Evolutionary conservation across 139 green algal genomes (phyloP).

Genomic region (Chlamydomonas eustigma): DNA sequence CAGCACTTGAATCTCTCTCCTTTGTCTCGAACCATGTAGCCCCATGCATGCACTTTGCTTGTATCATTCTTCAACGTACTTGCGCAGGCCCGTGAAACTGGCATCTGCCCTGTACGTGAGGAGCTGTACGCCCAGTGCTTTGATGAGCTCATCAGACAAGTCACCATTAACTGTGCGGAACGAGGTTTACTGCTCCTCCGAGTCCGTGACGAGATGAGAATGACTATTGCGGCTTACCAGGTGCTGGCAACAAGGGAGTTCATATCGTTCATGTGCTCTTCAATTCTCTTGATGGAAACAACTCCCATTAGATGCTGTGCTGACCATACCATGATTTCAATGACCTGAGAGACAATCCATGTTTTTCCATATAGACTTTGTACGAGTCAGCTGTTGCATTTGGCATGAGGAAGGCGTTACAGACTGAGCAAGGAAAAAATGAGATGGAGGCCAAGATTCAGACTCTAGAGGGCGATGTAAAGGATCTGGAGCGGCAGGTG

Average conservation of each 20-base stretch:
- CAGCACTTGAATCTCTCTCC: too few species aligned
- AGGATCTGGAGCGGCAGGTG: constrained; percentile 71
- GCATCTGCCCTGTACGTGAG: constrained; percentile 85
- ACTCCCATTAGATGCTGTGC: too few species aligned
- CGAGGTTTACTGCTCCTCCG: constrained; percentile 74
- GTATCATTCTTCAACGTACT: neutral
- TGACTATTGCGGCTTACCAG: constrained; percentile 78
- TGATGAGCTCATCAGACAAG: constrained; percentile 75
- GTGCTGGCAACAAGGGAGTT: constrained; percentile 18
- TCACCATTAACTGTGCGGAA: constrained; percentile 87
- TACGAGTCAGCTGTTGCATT: constrained; percentile 83
- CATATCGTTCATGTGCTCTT: too few species aligned
- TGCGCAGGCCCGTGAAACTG: constrained; percentile 74
- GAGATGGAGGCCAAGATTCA: constrained; percentile 76
- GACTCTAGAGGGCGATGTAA: constrained; percentile 58
- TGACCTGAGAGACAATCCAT: neutral
- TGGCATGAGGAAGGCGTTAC: constrained; percentile 82
- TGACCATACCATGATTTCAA: neutral
- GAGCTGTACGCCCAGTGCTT: constrained; percentile 87
- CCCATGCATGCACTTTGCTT: too few species aligned
- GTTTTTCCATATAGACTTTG: constrained; percentile 58
- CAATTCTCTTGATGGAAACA: too few species aligned
- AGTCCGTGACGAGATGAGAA: constrained; percentile 80
- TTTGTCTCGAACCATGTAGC: too few species aligned
- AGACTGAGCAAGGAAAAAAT: constrained; percentile 78